phyloP scores from a whole-genome alignment of 768 basidiomycete species.

The Galerina sulciceps region DNA sequence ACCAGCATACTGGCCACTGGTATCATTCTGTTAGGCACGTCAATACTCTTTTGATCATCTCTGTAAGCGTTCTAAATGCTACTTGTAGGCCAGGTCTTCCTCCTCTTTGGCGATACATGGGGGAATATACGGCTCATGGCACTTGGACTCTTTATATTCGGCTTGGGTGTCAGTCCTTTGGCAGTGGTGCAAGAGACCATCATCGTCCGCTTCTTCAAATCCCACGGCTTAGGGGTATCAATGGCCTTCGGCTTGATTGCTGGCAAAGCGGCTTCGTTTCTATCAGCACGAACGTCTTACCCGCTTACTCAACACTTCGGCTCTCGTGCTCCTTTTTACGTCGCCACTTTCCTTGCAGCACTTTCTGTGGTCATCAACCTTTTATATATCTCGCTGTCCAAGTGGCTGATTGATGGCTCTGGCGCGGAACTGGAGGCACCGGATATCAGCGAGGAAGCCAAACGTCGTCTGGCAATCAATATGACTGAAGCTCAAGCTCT shows the following conservation, averaged over 20 bases:
- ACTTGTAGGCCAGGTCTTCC: slow-evolving; percentile 60
- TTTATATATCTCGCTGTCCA: slow-evolving; percentile 64
- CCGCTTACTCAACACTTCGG: slow-evolving; percentile 74
- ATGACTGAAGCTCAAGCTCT: slow-evolving; percentile 65
- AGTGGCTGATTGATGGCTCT: slow-evolving; percentile 64
- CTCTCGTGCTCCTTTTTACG: slow-evolving; percentile 75
- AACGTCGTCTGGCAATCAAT: slow-evolving; percentile 40
- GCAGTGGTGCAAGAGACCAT: slow-evolving; percentile 87
- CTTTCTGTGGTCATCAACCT: slow-evolving; percentile 74
- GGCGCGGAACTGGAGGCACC: slow-evolving; percentile 68
- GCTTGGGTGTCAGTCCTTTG: slow-evolving; percentile 78
- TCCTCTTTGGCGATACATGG: slow-evolving; percentile 67
- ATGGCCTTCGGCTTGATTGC: slow-evolving; percentile 85
- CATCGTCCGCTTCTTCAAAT: slow-evolving; percentile 80
- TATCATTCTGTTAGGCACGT: slow-evolving; percentile 62
- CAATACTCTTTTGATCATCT: slow-evolving; percentile 1
- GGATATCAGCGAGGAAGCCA: slow-evolving; percentile 62
- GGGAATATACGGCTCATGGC: slow-evolving; percentile 71
- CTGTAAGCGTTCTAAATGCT: background rate
- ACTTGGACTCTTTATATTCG: slow-evolving; percentile 78
- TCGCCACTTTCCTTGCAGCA: slow-evolving; percentile 63
- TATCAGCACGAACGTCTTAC: slow-evolving; percentile 76
- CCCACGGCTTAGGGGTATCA: slow-evolving; percentile 74
- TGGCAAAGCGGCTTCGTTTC: slow-evolving; percentile 79
- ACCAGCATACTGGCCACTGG: slow-evolving; percentile 78